These are phyloP conservation scores for Sungouiozyma intestinalis DNA, from an alignment of 805 yeast species.

Conservation along the genomic window DNA sequence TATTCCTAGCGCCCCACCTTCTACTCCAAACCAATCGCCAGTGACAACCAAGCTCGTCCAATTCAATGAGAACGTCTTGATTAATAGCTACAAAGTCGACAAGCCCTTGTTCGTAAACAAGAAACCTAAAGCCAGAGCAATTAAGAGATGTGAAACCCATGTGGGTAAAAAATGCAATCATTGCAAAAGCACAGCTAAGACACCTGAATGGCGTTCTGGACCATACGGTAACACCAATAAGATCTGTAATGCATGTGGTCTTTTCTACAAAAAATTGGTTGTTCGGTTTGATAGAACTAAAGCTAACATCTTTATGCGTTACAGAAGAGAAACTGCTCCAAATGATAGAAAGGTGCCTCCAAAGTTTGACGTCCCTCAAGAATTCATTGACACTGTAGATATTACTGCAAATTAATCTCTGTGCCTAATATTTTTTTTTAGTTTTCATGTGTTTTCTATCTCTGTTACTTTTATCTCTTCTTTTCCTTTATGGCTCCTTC, in stretches of 20 bases:
- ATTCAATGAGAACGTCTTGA: neutral
- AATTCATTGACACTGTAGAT: neutral
- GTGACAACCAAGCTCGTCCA: neutral
- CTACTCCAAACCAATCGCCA: neutral
- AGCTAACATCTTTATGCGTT: conserved; percentile 21
- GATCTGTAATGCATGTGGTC: conserved; percentile 86
- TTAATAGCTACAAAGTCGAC: neutral
- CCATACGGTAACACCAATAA: conserved; percentile 67
- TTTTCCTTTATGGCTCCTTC: too few species aligned
- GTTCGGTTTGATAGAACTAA: conserved; percentile 25
- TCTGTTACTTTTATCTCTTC: too few species aligned
- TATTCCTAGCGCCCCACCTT: neutral
- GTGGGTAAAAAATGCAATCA: conserved; percentile 37
- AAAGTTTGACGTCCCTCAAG: neutral
- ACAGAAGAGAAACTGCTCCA: conserved; percentile 8
- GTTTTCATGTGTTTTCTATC: too few species aligned
- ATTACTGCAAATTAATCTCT: neutral
- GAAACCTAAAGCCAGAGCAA: neutral
- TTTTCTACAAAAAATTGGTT: conserved; percentile 55
- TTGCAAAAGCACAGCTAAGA: conserved; percentile 53
- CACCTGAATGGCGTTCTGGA: conserved; percentile 93
- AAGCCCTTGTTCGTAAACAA: neutral
- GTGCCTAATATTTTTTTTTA: too few species aligned
- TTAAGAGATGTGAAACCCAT: neutral
- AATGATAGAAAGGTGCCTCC: conserved; percentile 19